A percentile compares a stretch with the other conserved stretches of the same genome.
Conservation (phyloP, 2,329 filamentous ascomycete species). For the Ophidiomyces ophidiicola region DNA sequence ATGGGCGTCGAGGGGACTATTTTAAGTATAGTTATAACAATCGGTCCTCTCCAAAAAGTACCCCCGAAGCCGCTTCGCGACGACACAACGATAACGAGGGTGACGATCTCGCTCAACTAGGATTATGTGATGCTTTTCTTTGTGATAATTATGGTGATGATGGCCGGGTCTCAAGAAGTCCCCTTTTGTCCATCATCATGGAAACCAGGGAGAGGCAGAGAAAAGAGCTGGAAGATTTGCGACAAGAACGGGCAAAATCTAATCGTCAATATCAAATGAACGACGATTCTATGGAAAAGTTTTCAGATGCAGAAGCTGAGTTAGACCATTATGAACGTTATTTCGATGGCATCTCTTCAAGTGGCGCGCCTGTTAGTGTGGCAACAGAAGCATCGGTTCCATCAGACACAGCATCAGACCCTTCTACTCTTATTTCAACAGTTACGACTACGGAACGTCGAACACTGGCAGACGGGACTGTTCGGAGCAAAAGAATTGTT, state of each 20-base stretch:
- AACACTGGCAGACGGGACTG: slow-evolving; percentile 44
- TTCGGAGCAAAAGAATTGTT: slow-evolving; percentile 45
- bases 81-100: slow-evolving; percentile 21
- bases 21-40: slow-evolving; percentile 11
- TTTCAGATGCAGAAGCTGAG: slow-evolving; percentile 4
- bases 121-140: slow-evolving; percentile 42
- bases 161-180: slow-evolving; percentile 25
- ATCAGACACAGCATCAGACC: neutral
- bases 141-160: slow-evolving; percentile 26
- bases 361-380: neutral
- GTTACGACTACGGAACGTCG: slow-evolving; percentile 46
- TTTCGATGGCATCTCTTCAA: neutral
- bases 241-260: slow-evolving; percentile 9
- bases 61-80: slow-evolving; percentile 18
- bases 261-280: slow-evolving; percentile 15
- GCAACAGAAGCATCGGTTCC: neutral
- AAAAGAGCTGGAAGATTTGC: slow-evolving; percentile 17
- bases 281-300: neutral
- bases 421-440: slow-evolving; percentile 39
- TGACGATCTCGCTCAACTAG: slow-evolving; percentile 37
- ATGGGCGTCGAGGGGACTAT: slow-evolving; percentile 15
- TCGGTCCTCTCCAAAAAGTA: neutral
- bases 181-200: slow-evolving; percentile 26
- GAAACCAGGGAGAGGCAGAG: slow-evolving; percentile 22
- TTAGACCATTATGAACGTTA: slow-evolving; percentile 11